Conservation (phyloP, 768 basidiomycete genomes). For the Rickenella mellea region DNA sequence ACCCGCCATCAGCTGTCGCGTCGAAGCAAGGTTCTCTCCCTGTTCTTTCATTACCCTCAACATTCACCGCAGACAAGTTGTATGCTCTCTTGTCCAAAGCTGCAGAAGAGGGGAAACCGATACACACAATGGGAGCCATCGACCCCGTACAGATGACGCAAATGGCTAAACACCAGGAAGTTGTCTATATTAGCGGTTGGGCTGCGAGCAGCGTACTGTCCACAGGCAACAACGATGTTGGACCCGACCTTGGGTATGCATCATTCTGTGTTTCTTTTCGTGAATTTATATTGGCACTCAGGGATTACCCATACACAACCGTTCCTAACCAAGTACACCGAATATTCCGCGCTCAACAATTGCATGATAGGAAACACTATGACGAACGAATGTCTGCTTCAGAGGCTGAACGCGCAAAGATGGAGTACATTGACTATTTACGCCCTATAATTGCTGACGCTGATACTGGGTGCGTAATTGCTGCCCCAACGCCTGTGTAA, state of each 20-base stretch:
- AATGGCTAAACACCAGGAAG: slow-evolving; percentile 80
- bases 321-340: slow-evolving; percentile 94
- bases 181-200: slow-evolving; percentile 92
- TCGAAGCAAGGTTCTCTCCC: slow-evolving; percentile 86
- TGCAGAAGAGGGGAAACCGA: slow-evolving; percentile 52
- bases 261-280: background rate
- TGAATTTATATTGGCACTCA: slow-evolving; percentile 17
- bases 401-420: slow-evolving; percentile 52
- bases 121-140: slow-evolving; percentile 89
- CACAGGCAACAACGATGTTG: slow-evolving; percentile 85
- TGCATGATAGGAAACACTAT: slow-evolving; percentile 90
- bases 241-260: slow-evolving; percentile 76
- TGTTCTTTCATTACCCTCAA: slow-evolving; percentile 64
- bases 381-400: slow-evolving; percentile 70
- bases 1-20: slow-evolving; percentile 70
- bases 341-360: slow-evolving; percentile 82
- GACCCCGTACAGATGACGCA: slow-evolving; percentile 95
- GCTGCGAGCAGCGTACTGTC: slow-evolving; percentile 79
- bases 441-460: slow-evolving; percentile 92
- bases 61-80: slow-evolving; percentile 82
- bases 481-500: background rate
- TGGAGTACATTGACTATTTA: slow-evolving; percentile 80
- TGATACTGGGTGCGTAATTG: slow-evolving; percentile 75
- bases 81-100: slow-evolving; percentile 55
- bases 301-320: slow-evolving; percentile 93